Percentiles rank a stretch among this genome's conserved stretches.
These are phyloP conservation scores for Zygosaccharomyces bailii DNA, from an alignment of 805 yeast genomes.

Conservation along the genomic window DNA sequence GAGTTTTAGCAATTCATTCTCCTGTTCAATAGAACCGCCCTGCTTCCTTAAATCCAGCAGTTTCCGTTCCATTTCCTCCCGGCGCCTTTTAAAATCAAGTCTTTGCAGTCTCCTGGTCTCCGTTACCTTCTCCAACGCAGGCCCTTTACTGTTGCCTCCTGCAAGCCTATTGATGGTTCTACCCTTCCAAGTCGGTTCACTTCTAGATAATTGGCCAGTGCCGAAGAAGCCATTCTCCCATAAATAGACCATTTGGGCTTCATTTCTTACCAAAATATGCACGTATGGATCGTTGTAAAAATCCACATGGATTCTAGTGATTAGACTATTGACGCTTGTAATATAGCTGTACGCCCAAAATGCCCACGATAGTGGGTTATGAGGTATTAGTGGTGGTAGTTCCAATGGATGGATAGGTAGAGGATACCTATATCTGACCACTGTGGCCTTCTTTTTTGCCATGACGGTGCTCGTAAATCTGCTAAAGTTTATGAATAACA, in stretches of 20 bases:
- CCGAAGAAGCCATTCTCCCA: slow-evolving; percentile 94
- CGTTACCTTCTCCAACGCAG: slow-evolving; percentile 74
- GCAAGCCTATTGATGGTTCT: slow-evolving; percentile 59
- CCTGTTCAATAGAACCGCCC: slow-evolving; percentile 35
- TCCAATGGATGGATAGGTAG: slow-evolving; percentile 52
- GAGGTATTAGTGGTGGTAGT: slow-evolving; percentile 54
- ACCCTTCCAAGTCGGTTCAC: slow-evolving; percentile 88
- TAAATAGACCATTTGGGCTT: slow-evolving; percentile 48
- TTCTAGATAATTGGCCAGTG: slow-evolving; percentile 81
- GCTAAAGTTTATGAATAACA: neutral
- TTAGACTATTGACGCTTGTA: slow-evolving; percentile 19
- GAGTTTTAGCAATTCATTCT: slow-evolving; percentile 30
- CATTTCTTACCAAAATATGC: slow-evolving; percentile 38
- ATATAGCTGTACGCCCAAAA: slow-evolving; percentile 41
- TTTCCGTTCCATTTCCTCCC: slow-evolving; percentile 56
- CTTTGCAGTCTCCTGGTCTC: slow-evolving; percentile 68
- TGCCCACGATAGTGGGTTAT: slow-evolving; percentile 67
- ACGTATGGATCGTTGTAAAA: slow-evolving; percentile 37
- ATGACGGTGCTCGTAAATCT: slow-evolving; percentile 17
- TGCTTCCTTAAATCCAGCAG: slow-evolving; percentile 41
- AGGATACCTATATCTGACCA: slow-evolving; percentile 45
- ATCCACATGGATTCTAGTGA: slow-evolving; percentile 23
- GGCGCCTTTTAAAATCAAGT: slow-evolving; percentile 61
- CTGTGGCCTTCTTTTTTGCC: slow-evolving; percentile 35
- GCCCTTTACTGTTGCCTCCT: slow-evolving; percentile 18